Base-by-base conservation (phyloP, 2,329 filamentous ascomycete species). In the Phaeophleospora eucalypticola region DNA sequence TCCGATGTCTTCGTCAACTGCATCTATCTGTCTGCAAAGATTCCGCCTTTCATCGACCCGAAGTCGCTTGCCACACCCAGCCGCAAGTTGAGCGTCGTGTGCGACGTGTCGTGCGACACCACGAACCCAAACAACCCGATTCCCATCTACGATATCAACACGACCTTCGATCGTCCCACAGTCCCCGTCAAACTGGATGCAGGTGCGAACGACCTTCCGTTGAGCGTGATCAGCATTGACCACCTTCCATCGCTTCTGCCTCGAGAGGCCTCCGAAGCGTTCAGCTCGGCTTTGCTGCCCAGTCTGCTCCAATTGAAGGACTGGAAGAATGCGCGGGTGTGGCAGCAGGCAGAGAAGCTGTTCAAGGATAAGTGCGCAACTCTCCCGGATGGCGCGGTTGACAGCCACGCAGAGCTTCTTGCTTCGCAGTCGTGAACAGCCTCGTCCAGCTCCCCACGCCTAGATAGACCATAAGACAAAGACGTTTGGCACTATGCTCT, bases 81-180 rank as follows among this genome's bases (percentile, higher is more conserved):
- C 59, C 84, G 91, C 65, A 85, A 83, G 63, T 79, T 96, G 44
- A 81, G 51, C 37, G 65, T 68, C 21, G 64, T 94, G 51, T 88
- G 86, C 68, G 88, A 94, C 64, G 87, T 93, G 53, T 80, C 75
- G 33, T 86, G 83, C 65, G 86, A 89, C 68, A 85, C 83, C 38
- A 87, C 80, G 27, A 88, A 84, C 69, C 81, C 81, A 2, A 75
- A 85, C 71, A 86, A 86, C 68, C 79, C 79, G 3, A 81, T 90
- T 45, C 89, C 89, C 18, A 83, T 95, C 64, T 95, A 95, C 75
- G 77, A 78, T 57, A 81, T 86, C 65, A 87, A 87, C 68, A 95
- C 87, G 39, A 93, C 89, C 17, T 96, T 96, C 65, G 81, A 83
- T 65, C 82, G 87, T 65, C 91, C 90, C n/a, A 95, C 89, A 1